Evolutionary conservation across 129 eudicot genomes (phyloP).

Genomic region (Helianthus annuus): HanXRQr2.0-SUNRISE NC_035449.2:30257009-30257508

Average conservation of each 20-base stretch:
- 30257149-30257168: neutral
- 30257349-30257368: neutral
- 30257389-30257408: slow-evolving; percentile 6
- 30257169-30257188: neutral
- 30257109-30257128: neutral
- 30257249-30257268: neutral
- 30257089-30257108: slow-evolving; percentile 1
- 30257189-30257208: neutral
- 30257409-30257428: neutral
- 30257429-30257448: neutral
- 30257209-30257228: neutral
- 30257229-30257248: neutral
- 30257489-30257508: neutral
- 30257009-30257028: neutral
- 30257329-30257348: neutral
- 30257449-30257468: slow-evolving; percentile 1
- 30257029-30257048: neutral
- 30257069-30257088: neutral
- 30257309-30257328: neutral
- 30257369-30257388: neutral
- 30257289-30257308: neutral
- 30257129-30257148: neutral
- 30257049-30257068: neutral
- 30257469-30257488: neutral
- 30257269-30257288: neutral